Evolutionary conservation across 441 rosid genomes (phyloP), one percentile per base, ranked within the genome.

Genomic region (Syzygium syzygioides): DNA sequence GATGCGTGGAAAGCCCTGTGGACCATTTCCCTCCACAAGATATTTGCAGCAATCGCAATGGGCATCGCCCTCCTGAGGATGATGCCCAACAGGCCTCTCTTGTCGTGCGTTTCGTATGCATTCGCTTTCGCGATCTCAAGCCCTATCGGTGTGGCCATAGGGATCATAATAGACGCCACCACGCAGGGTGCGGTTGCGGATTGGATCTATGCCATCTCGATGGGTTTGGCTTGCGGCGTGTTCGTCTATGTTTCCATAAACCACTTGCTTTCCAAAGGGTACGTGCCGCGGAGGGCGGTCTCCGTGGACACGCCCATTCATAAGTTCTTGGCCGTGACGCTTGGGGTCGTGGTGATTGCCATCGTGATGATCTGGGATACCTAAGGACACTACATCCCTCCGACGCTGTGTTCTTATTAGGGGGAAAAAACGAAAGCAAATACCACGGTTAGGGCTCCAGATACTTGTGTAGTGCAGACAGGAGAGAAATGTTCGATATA

Each of bases 11-110:
- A 89, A 92, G 98, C 98, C 54, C 87, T 97, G 28, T 96, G 99
- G 98, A 97, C 99, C 9, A 95, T 97, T 87, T 88, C 91, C 18
- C 90, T 97, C 87, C 99, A 97, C 94, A 96, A 97, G 92, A 89
- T 97, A 87, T 97, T 97, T 89, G 99, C 99, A 48, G 99, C 98
- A 1, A 90, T 96, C 17, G 98, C 99, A 14, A 96, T 96, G 98
- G 99, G 98, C 9, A 96, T 97, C 80, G 97, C 99, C 86, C 96
- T 97, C 34, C 98, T 97, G 8, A 93, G 96, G 41, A 96, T 96
- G 94, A 93, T 95, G 68, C 99, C 99, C 2, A 90, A 95, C 83
- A 97, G 98, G 71, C 98, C 99, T 30, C 85, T 95, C 26, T 48
- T 95, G 9, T 97, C 97, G 0, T 92, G 98, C 4, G 79, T 88